Percentiles rank a stretch among this genome's conserved stretches.
phyloP scores from a whole-genome alignment of 352 stramenopile species.

The Blastocystis sp. region DNA sequence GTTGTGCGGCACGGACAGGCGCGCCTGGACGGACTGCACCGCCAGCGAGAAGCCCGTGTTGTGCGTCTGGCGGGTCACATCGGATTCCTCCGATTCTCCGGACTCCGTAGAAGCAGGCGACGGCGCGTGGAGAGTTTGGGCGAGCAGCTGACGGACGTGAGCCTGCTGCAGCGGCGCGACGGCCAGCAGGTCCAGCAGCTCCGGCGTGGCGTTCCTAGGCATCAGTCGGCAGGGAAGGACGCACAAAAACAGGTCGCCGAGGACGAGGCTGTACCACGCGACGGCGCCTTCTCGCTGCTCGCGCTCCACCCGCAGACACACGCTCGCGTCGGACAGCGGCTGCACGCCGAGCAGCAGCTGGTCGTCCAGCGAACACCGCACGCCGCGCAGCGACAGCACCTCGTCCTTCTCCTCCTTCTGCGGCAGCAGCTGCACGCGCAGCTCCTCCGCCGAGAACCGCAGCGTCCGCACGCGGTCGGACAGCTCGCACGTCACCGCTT shows the following conservation, averaged over 20 bases:
- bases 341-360: not conserved
- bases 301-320: slow-evolving; percentile 44
- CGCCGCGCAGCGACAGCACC: not conserved
- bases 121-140: not conserved
- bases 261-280: slow-evolving; percentile 2
- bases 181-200: not conserved
- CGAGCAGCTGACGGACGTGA: not conserved
- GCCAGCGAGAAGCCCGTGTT: slow-evolving; percentile 9
- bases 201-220: not conserved
- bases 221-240: not conserved
- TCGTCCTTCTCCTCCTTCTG: not conserved
- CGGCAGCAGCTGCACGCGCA: not conserved
- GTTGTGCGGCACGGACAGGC: slow-evolving; percentile 5
- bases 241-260: slow-evolving; percentile 26
- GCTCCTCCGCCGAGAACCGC: not conserved
- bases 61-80: not conserved
- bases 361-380: slow-evolving; percentile 16
- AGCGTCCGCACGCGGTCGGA: not conserved
- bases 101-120: not conserved
- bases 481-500: not conserved
- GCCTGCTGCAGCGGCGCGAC: not conserved
- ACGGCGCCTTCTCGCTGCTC: not conserved
- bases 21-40: slow-evolving; percentile 27
- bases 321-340: not conserved
- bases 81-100: not conserved